Evolutionary conservation across 2,329 filamentous ascomycete species (phyloP), one percentile per base, ranked within the genome.

Genomic region (Sphaerulina musiva): DNA sequence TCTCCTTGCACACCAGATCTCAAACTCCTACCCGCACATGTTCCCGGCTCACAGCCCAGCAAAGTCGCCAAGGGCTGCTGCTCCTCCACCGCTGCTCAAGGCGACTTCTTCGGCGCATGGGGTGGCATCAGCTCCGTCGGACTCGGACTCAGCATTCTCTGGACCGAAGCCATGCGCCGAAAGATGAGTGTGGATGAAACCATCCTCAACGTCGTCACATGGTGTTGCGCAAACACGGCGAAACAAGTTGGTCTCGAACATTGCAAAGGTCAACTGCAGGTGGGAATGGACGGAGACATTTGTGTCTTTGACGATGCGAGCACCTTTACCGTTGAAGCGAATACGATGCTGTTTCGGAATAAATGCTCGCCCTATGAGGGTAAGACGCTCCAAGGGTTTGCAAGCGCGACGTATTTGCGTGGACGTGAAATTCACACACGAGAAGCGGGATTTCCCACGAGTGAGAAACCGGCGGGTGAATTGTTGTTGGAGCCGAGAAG

Each of bases 31-130:
- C 91, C 92, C 0, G 71, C 78, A 0, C 80, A 85, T 61, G 77
- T 93, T n/a, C 81, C 78, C 12, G 76, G 78, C 38, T 48, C 54
- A 5, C 50, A 53, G 31, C n/a, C 23, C 2, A 42, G 63, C 56
- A 68, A 66, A 54, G n/a, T n/a, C n/a, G 64, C 59, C 56, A 68
- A 64, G 52, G 63, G 61, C 17, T 65, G 69, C 5, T 68, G 68
- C 23, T 68, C 72, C 38, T 72, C 75, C 20, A 70, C 72, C 23
- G 92, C 93, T 39, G 89, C 96, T 26, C 70, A 73, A 32, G 93
- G 93, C 38, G 89, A 97, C 73, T 97, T 98, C 78, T 93, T 97
- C 73, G 83, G 86, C 3, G 91, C 91, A 1, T 98, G 93, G 93
- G 93, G 93, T 51, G 93, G 93, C 11, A 95, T 98, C 66, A 92